Evolutionary conservation across 805 yeast genomes (phyloP), one percentile per base, ranked within the genome.

Genomic region (Ogataea nakhonphanomensis): DNA sequence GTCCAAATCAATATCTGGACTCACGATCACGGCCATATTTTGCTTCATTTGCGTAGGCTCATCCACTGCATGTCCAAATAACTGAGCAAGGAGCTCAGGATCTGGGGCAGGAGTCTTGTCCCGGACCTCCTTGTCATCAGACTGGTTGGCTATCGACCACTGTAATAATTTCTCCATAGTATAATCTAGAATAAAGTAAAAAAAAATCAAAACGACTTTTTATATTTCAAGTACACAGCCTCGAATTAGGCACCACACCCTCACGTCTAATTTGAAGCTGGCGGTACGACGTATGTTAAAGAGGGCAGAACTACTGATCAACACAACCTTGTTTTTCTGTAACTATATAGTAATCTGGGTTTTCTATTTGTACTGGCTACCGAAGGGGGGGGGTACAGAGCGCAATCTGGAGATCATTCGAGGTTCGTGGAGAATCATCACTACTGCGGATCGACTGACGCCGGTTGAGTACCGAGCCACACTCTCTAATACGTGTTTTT

Each of bases 31-130:
- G 5, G 60, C 55, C 58, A 90, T 76, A 24, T 87, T 78, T 50
- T 86, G 83, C 49, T 72, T 79, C 99, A 93, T 93, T 46, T 86
- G 67, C 2, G 89, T 73, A 5, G 95, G 85, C 54, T 93, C 98
- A 69, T 91, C 97, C 11, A 85, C 84, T 2, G 67, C 68, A 25
- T 73, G 76, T 5, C 85, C 86, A 55, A 91, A 87, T 25, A 93
- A 71, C 64, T 88, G 84, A 9, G 84, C 78, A 33, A 93, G 65
- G 43, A 81, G 66, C 54, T 84, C 76, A n/a, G 93, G 87, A 59
- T 89, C 95, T 13, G 89, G 88, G 8, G 71, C 66, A 1, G 90
- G 89, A 4, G 76, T 76, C 46, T 70, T 75, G 3, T 65, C 74
- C 37, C 73, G 72, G 1, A 88, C 84, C 38, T 78, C 86, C 41